Evolutionary conservation across 345 rosid genomes (phyloP).

Genomic region (Eutrema japonicum): DNA sequence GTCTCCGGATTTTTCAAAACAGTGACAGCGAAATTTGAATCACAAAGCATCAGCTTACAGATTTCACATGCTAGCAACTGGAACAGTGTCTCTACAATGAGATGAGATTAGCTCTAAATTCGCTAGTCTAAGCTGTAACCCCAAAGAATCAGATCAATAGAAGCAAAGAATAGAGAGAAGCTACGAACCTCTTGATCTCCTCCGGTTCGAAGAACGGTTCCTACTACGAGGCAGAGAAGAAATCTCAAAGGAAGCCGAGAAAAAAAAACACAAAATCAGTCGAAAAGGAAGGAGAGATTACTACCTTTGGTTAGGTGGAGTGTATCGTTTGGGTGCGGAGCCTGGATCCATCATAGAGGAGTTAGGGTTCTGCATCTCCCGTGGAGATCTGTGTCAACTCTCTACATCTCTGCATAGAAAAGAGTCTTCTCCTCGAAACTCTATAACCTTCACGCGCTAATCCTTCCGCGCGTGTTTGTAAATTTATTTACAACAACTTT

Average conservation of each 20-base stretch:
- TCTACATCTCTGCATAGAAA: conserved; percentile 3
- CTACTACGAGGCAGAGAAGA: conserved; percentile 56
- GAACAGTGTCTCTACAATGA: conserved; percentile 1
- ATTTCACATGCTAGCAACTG: not conserved
- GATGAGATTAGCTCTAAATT: not conserved
- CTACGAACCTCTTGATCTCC: conserved; percentile 71
- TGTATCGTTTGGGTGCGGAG: conserved; percentile 60
- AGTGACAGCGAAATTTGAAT: not conserved
- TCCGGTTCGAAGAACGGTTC: conserved; percentile 67
- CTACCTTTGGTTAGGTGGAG: conserved; percentile 86
- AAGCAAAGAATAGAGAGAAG: not conserved
- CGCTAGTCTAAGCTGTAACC: not conserved
- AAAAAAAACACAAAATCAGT: not conserved
- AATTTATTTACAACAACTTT: too few species aligned
- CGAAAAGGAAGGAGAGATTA: not conserved
- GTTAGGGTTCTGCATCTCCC: conserved; percentile 56
- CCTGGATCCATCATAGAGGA: conserved; percentile 50
- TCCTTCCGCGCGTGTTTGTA: conserved; percentile 3
- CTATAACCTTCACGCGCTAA: conserved; percentile 12
- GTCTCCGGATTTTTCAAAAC: not conserved
- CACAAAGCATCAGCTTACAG: not conserved
- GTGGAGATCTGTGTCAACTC: conserved; percentile 27
- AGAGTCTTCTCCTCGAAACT: not conserved
- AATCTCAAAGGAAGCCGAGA: not conserved
- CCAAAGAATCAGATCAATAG: not conserved